phyloP scores from a whole-genome alignment of 2,329 filamentous ascomycete species.

The Hymenoscyphus occultus region DNA sequence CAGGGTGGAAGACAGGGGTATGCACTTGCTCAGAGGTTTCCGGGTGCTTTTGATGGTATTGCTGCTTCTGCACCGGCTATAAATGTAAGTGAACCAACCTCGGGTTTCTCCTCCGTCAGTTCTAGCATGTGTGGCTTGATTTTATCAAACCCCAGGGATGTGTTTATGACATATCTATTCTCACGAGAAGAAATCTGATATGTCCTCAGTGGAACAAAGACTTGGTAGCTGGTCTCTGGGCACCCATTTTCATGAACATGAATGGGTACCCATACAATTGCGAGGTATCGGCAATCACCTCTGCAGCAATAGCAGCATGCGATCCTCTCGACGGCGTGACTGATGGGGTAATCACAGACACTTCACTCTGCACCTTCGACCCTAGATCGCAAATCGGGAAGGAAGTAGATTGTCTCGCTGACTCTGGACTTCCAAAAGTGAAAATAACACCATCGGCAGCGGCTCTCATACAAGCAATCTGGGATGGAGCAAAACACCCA shows the following conservation, averaged over 20 bases:
- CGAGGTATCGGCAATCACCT: constrained; percentile 17
- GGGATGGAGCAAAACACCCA: constrained; percentile 11
- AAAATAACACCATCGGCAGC: constrained; percentile 13
- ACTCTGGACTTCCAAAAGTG: not conserved
- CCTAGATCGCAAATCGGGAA: constrained; percentile 13
- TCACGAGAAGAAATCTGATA: not conserved
- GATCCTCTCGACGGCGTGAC: constrained; percentile 23
- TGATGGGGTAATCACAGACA: constrained; percentile 20
- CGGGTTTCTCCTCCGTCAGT: not conserved
- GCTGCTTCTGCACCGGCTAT: constrained; percentile 40
- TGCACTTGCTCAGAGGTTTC: constrained; percentile 39
- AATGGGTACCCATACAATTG: constrained; percentile 14
- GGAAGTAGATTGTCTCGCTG: constrained; percentile 16
- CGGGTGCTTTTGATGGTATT: constrained; percentile 41
- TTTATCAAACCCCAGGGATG: not conserved
- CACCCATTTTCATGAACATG: constrained; percentile 20
- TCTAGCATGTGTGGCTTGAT: not conserved
- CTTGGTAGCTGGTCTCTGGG: constrained; percentile 12
- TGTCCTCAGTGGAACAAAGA: not conserved
- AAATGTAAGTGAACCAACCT: constrained; percentile 23
- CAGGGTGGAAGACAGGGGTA: constrained; percentile 40
- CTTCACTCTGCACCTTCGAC: constrained; percentile 21
- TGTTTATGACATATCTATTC: too few relatives aligned
- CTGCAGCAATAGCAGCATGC: constrained; percentile 17
- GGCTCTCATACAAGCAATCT: constrained; percentile 10